A percentile compares a stretch with the other conserved stretches of the same genome.
Conservation (phyloP, 2,329 filamentous ascomycete species). For the Phaeosphaeriaceae sp. region DNA sequence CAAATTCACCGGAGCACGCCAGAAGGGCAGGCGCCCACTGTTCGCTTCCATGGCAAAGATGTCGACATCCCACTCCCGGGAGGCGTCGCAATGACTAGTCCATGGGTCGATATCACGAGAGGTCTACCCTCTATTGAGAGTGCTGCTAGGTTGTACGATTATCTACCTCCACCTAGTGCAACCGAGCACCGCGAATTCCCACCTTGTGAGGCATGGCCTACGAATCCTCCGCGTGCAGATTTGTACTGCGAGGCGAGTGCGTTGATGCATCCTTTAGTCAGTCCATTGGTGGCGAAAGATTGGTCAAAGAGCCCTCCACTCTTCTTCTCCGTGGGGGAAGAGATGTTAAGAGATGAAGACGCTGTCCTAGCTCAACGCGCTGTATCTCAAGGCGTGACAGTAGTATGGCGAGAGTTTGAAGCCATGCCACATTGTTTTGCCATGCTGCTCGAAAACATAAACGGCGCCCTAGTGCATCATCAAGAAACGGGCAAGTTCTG, state of each 20-base stretch:
- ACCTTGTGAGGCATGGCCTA: slow-evolving; percentile 58
- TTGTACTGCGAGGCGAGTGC: slow-evolving; percentile 54
- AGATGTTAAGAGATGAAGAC: slow-evolving; percentile 73
- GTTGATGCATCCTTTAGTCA: slow-evolving; percentile 70
- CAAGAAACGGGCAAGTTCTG: slow-evolving; percentile 46
- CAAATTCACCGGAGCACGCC: slow-evolving; percentile 59
- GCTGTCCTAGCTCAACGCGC: slow-evolving; percentile 65
- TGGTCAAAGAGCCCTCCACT: slow-evolving; percentile 71
- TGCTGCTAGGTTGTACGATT: slow-evolving; percentile 67
- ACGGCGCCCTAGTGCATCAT: slow-evolving; percentile 41
- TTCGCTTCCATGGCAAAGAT: slow-evolving; percentile 66
- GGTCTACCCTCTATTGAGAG: slow-evolving; percentile 62
- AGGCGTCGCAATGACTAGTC: slow-evolving; percentile 66
- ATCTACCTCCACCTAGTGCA: slow-evolving; percentile 59
- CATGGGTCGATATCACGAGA: slow-evolving; percentile 75
- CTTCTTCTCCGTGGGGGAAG: slow-evolving; percentile 73
- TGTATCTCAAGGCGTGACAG: slow-evolving; percentile 61
- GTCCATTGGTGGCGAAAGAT: slow-evolving; percentile 62
- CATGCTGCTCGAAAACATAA: slow-evolving; percentile 49
- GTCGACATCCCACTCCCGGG: slow-evolving; percentile 70
- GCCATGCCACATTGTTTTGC: slow-evolving; percentile 78
- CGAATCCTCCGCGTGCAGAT: slow-evolving; percentile 54
- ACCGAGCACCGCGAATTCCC: slow-evolving; percentile 49
- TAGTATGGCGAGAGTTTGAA: slow-evolving; percentile 75
- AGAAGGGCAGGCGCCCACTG: slow-evolving; percentile 51